These are phyloP conservation scores for Viola pubescens DNA, from an alignment of 441 rosid genomes.

Conservation along the genomic window DNA sequence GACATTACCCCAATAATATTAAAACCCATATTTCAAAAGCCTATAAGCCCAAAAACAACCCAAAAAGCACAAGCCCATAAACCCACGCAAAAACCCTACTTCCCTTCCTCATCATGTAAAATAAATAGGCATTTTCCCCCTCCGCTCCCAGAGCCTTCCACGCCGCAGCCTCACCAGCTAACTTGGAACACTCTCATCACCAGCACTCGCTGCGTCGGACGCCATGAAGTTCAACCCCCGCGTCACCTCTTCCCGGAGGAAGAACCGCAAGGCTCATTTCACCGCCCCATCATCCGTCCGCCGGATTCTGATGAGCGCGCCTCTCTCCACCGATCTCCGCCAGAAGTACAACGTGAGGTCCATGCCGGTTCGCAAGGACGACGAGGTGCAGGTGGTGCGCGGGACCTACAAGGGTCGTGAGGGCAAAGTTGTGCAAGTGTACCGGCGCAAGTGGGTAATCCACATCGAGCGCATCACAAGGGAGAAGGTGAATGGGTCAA, in stretches of 20 bases:
- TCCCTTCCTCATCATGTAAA: too few species aligned
- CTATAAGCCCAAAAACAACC: too few species aligned
- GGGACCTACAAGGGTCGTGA: conserved; percentile 69
- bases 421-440: conserved; percentile 63
- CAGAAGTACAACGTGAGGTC: conserved; percentile 64
- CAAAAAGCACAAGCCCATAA: too few species aligned
- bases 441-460: conserved; percentile 67
- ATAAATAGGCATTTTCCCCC: too few species aligned
- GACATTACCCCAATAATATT: too few species aligned
- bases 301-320: conserved; percentile 59
- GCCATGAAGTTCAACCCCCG: conserved; percentile 62
- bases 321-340: conserved; percentile 51
- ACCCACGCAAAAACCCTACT: too few species aligned
- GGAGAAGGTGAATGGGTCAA: conserved; percentile 64
- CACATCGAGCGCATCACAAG: conserved; percentile 70
- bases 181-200: neutral
- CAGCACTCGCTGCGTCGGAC: neutral
- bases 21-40: too few species aligned
- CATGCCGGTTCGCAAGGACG: conserved; percentile 67
- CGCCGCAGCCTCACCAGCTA: too few species aligned
- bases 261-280: conserved; percentile 19
- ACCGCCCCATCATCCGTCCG: conserved; percentile 56
- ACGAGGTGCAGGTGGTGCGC: conserved; percentile 66
- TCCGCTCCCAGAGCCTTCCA: too few species aligned
- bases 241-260: conserved; percentile 59